Evolutionary conservation across 495 filamentous ascomycete species (phyloP), one percentile per base, ranked within the genome.

Genomic region (Daldinia vernicosa): DNA sequence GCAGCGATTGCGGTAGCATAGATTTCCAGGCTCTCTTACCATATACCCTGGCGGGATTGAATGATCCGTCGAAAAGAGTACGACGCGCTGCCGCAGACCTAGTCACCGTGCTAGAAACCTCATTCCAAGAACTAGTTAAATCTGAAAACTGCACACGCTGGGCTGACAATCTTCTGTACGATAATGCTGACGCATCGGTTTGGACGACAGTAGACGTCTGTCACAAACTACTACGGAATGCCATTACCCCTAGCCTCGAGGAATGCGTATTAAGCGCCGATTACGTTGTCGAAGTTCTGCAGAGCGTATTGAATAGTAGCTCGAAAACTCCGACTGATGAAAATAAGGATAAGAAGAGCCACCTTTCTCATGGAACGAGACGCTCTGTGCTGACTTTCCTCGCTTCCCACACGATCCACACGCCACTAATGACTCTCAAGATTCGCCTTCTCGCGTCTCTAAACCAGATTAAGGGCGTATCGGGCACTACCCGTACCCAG

Each of bases 21-120:
- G 94, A 96, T 75, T 83, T 90, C 40, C 94, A 97, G 74, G 88
- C 89, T 3, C 72, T 97, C 19, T 67, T 97, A 28, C 94, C 94
- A 14, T 97, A 96, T 77, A 76, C 89, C 32, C 75, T 97, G 35
- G 82, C 82, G 60, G 92, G 90, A 8, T 85, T 99, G 17, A 81
- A 88, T 27, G 95, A 99, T 77, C 78, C 86, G 3, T 89, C 91
- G 1, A 85, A 86, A 60, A 89, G 85, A 51, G 90, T 97, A 58
- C 89, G 95, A 30, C 86, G 88, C 22, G 88, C 92, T 39, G 91
- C 93, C 19, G 88, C 89, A 32, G 85, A 90, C 43, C 84, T 93
- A 28, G 69, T 91, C 8, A 70, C 81, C 2, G 76, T 83, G 11
- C 65, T 93, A 4, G 76, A 78, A 6, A 56, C 63, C 7, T 64